Evolutionary conservation across 768 basidiomycete genomes (phyloP).

Genomic region (Trametes cingulata): DNA sequence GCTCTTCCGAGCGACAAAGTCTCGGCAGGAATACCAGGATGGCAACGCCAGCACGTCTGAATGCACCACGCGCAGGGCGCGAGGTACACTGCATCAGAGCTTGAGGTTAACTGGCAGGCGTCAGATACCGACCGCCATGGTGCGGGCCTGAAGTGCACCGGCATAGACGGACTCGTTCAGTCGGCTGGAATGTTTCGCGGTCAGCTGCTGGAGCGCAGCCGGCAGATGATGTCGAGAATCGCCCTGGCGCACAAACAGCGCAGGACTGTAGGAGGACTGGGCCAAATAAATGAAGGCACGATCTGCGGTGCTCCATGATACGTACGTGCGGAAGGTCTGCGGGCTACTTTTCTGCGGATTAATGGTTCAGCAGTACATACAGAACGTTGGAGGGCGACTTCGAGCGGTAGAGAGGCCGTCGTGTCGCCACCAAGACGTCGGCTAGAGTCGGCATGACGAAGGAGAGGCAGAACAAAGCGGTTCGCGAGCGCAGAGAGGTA

Average conservation of each 20-base stretch:
- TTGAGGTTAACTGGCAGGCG: neutral
- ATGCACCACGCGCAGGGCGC: neutral
- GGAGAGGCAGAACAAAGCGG: too few species aligned
- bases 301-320: too few species aligned
- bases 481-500: too few species aligned
- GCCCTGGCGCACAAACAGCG: neutral
- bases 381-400: too few species aligned
- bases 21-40: neutral
- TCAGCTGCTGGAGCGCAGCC: neutral
- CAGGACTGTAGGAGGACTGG: neutral
- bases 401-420: too few species aligned
- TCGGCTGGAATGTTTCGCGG: neutral
- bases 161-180: neutral
- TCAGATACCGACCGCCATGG: neutral
- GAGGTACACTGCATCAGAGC: neutral
- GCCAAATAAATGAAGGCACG: neutral
- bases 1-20: neutral
- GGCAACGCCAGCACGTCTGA: neutral
- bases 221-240: neutral
- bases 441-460: too few species aligned
- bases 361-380: too few species aligned
- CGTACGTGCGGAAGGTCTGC: too few species aligned
- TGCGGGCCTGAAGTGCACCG: neutral
- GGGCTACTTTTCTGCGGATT: too few species aligned
- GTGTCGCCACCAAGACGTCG: too few species aligned